Conservation (phyloP, 2,329 filamentous ascomycete species). For the Clathrospora elynae region DNA sequence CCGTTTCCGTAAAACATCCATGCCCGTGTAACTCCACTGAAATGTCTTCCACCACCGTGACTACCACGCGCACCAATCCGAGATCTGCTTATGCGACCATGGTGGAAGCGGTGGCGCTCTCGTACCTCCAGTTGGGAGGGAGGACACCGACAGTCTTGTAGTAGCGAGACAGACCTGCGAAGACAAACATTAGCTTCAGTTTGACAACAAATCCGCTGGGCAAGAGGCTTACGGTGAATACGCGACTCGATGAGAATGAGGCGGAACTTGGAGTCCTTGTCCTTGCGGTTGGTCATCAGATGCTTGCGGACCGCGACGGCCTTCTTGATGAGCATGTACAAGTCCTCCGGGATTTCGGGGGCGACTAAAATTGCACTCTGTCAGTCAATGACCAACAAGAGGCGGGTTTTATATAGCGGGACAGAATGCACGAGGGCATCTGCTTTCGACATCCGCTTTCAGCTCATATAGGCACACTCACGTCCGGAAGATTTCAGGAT, state of each 20-base stretch:
- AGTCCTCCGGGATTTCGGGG: constrained; percentile 97
- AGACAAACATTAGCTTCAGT: neutral
- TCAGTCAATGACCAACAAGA: constrained; percentile 48
- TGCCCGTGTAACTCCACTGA: constrained; percentile 45
- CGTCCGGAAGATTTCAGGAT: constrained; percentile 46
- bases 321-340: constrained; percentile 99
- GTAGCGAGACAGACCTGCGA: constrained; percentile 83
- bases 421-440: constrained; percentile 50
- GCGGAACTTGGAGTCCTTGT: constrained; percentile 99
- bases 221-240: constrained; percentile 90
- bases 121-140: constrained; percentile 97
- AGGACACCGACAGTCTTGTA: constrained; percentile 93
- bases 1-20: constrained; percentile 45
- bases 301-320: constrained; percentile 93
- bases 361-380: constrained; percentile 69
- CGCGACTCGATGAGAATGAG: constrained; percentile 99
- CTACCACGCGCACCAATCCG: constrained; percentile 27
- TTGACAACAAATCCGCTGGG: no score
- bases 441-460: constrained; percentile 50
- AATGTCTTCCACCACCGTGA: constrained; percentile 36
- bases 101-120: constrained; percentile 82
- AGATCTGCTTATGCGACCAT: constrained; percentile 51
- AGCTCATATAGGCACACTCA: constrained; percentile 65
- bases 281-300: constrained; percentile 99
- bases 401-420: constrained; percentile 72